These are phyloP conservation scores for Daldinia concentrica DNA, from an alignment of 495 filamentous ascomycete species.

Conservation along the genomic window DNA sequence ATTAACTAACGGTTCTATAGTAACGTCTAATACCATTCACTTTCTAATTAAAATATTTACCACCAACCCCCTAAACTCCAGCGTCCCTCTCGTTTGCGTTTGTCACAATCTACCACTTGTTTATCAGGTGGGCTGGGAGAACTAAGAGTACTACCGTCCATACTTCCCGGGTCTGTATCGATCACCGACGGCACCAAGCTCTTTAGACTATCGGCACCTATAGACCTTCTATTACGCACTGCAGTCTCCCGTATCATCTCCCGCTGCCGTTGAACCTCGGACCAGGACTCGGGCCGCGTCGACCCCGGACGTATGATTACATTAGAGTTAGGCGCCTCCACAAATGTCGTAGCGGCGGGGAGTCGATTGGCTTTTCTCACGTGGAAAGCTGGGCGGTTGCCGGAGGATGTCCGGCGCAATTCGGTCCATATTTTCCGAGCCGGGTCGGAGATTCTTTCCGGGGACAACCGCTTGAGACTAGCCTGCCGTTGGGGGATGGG, in stretches of 20 bases:
- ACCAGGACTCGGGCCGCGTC: constrained; percentile 18
- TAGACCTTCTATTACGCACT: constrained; percentile 52
- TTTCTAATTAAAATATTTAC: constrained; percentile 11
- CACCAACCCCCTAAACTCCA: constrained; percentile 44
- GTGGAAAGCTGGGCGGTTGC: constrained; percentile 37
- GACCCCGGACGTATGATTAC: constrained; percentile 11
- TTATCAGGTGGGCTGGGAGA: constrained; percentile 15
- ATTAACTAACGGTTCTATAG: constrained; percentile 1
- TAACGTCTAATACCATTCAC: not conserved
- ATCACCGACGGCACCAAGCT: constrained; percentile 54
- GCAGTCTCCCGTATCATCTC: constrained; percentile 51
- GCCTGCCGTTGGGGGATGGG: constrained; percentile 47
- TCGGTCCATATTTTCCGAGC: constrained; percentile 60
- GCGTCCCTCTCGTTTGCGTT: constrained; percentile 31
- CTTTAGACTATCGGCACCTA: constrained; percentile 55
- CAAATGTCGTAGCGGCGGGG: constrained; percentile 33
- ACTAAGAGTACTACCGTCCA: constrained; percentile 25
- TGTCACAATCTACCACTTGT: constrained; percentile 5
- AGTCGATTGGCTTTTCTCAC: constrained; percentile 33
- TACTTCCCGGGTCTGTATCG: constrained; percentile 22
- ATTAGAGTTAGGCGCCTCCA: constrained; percentile 25
- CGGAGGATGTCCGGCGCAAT: constrained; percentile 49
- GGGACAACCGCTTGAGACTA: constrained; percentile 38
- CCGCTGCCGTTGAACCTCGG: constrained; percentile 41
- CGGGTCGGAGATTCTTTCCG: constrained; percentile 48